A percentile compares a stretch with the other conserved stretches of the same genome.
phyloP scores from a whole-genome alignment of 2,329 filamentous ascomycete species.

The Chrysosporium queenslandicum region DNA sequence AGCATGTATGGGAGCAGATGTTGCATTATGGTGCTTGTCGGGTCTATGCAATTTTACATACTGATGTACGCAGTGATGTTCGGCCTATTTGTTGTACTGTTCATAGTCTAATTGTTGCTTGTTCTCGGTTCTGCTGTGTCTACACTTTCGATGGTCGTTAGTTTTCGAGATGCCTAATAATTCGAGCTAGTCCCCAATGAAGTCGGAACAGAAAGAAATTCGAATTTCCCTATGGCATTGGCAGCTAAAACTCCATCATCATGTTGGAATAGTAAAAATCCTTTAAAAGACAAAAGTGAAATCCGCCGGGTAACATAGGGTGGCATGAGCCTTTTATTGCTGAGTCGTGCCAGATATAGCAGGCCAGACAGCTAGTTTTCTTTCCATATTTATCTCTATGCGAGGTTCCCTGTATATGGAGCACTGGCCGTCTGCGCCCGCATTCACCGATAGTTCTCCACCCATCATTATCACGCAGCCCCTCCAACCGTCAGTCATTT shows the following conservation, averaged over 20 bases:
- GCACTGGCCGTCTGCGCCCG: neutral
- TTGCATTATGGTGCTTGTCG: too few relatives aligned
- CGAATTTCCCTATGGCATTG: slow-evolving; percentile 16
- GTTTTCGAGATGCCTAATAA: neutral
- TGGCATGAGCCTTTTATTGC: slow-evolving; percentile 12
- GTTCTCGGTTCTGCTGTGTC: too few relatives aligned
- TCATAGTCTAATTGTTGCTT: too few relatives aligned
- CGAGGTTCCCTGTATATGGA: slow-evolving; percentile 6
- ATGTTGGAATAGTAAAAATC: slow-evolving; percentile 13
- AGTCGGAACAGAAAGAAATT: slow-evolving; percentile 5
- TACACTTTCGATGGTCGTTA: too few relatives aligned
- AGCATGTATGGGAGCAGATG: too few relatives aligned
- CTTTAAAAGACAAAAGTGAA: slow-evolving; percentile 15
- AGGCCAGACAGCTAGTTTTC: slow-evolving; percentile 3
- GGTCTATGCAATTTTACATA: too few relatives aligned
- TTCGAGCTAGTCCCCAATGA: neutral
- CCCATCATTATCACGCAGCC: slow-evolving; percentile 13
- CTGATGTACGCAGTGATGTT: too few relatives aligned
- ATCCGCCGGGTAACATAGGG: slow-evolving; percentile 10
- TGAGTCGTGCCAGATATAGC: slow-evolving; percentile 6
- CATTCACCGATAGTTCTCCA: slow-evolving; percentile 21
- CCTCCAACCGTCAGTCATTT: slow-evolving; percentile 39
- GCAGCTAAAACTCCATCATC: slow-evolving; percentile 17
- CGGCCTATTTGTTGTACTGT: too few relatives aligned
- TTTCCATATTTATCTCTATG: slow-evolving; percentile 13